These are phyloP conservation scores for Isatis tinctoria DNA, from an alignment of 345 rosid genomes.

Conservation along the genomic window DNA sequence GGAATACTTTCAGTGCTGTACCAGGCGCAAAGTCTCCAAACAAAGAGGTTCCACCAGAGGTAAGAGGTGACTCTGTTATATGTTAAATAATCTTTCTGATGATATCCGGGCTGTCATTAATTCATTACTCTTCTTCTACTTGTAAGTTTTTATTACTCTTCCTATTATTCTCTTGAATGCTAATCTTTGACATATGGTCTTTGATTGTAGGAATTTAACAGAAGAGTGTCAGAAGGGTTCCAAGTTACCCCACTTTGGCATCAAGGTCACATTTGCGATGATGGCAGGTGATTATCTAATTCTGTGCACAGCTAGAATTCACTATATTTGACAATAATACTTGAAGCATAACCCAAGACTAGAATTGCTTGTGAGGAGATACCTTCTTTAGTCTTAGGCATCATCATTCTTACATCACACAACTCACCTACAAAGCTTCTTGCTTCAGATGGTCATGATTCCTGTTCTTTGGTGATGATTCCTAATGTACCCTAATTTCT, in stretches of 20 bases:
- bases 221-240: constrained; percentile 75
- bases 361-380: neutral
- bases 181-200: constrained; percentile 1
- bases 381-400: constrained; percentile 13
- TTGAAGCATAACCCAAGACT: neutral
- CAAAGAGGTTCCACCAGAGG: constrained; percentile 88
- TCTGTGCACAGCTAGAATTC: neutral
- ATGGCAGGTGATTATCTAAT: constrained; percentile 26
- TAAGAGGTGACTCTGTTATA: constrained; percentile 10
- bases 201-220: constrained; percentile 62
- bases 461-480: neutral
- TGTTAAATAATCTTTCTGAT: neutral
- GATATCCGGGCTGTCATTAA: neutral
- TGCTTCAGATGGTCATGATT: neutral
- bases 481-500: neutral
- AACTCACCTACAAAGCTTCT: constrained; percentile 1
- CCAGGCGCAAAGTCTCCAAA: constrained; percentile 54
- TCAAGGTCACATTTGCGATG: constrained; percentile 84
- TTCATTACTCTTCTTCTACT: neutral
- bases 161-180: neutral
- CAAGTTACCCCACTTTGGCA: constrained; percentile 94
- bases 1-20: constrained; percentile 65
- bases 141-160: neutral
- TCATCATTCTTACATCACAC: neutral
- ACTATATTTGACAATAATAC: neutral